Evolutionary conservation across 2,329 filamentous ascomycete species (phyloP).

Genomic region (Didymella segeticola): DNA sequence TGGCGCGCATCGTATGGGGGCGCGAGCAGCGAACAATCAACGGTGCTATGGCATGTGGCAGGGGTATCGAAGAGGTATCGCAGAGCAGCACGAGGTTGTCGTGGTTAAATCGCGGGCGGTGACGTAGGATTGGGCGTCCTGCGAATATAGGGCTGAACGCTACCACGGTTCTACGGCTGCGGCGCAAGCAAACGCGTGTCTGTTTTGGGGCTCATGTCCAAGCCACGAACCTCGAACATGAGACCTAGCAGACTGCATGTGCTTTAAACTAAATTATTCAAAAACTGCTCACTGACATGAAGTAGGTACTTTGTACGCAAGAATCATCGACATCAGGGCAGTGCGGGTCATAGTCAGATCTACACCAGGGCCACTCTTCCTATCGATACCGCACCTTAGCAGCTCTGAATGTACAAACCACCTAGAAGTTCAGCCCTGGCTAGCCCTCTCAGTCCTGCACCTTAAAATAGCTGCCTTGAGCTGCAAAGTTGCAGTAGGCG

Average conservation of each 20-base stretch:
- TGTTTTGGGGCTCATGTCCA: slow-evolving; percentile 8
- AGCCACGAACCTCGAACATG: slow-evolving; percentile 9
- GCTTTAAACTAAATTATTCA: background rate
- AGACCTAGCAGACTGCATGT: background rate
- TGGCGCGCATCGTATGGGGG: slow-evolving; percentile 58
- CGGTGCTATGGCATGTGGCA: slow-evolving; percentile 45
- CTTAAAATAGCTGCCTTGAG: no score
- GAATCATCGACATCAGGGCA: slow-evolving; percentile 29
- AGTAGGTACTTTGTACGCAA: background rate
- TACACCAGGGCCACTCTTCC: slow-evolving; percentile 27
- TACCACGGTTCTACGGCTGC: slow-evolving; percentile 14
- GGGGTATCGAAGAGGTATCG: slow-evolving; percentile 44
- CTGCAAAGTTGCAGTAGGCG: no score
- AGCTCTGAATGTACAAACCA: no score
- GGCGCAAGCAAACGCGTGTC: slow-evolving; percentile 6
- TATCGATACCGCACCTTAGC: no score
- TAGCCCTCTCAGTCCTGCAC: no score
- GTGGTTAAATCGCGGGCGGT: slow-evolving; percentile 36
- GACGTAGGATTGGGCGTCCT: no score
- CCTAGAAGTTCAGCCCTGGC: background rate
- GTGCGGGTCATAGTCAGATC: slow-evolving; percentile 29
- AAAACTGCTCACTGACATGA: slow-evolving; percentile 1
- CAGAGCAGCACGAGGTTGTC: slow-evolving; percentile 11
- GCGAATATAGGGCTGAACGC: slow-evolving; percentile 19
- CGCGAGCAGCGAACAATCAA: slow-evolving; percentile 10